phyloP scores from a whole-genome alignment of 495 filamentous ascomycete genomes.

The Lasiosphaeria hispida region DNA sequence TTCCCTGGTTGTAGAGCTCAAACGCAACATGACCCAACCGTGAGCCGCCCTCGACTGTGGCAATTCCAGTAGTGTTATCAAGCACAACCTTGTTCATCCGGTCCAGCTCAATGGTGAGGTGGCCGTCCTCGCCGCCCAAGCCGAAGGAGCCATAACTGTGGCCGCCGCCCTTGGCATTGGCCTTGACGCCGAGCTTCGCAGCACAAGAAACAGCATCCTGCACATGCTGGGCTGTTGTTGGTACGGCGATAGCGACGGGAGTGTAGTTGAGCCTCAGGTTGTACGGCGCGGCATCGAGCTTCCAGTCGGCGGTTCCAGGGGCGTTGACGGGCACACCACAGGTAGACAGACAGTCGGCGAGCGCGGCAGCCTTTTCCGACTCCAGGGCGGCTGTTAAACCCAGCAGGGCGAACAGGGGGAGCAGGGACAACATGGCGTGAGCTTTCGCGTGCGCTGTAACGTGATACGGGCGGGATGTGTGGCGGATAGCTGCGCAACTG shows the following conservation, averaged over 20 bases:
- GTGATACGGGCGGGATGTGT: constrained; percentile 14
- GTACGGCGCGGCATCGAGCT: constrained; percentile 40
- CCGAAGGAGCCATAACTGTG: constrained; percentile 49
- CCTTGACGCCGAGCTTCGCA: constrained; percentile 38
- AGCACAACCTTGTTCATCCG: constrained; percentile 45
- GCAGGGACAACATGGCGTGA: constrained; percentile 16
- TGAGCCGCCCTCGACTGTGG: constrained; percentile 39
- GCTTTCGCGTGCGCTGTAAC: constrained; percentile 7
- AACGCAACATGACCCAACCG: constrained; percentile 42
- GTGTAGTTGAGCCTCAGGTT: constrained; percentile 41
- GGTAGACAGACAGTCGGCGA: constrained; percentile 40
- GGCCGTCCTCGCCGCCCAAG: constrained; percentile 47
- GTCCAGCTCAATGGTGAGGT: constrained; percentile 44
- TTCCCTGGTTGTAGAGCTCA: constrained; percentile 44
- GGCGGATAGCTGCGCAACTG: not conserved
- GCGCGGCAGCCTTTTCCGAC: constrained; percentile 27
- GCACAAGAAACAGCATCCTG: constrained; percentile 42
- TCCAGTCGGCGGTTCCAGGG: constrained; percentile 37
- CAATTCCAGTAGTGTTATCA: constrained; percentile 37
- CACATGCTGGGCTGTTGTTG: constrained; percentile 38
- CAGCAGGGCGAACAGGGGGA: constrained; percentile 21
- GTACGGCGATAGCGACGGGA: constrained; percentile 40
- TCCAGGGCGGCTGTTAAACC: constrained; percentile 22
- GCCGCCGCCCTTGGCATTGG: constrained; percentile 46
- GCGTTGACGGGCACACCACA: constrained; percentile 33